phyloP scores from a whole-genome alignment of 371 early-diverging fungal genomes.

The Coelomomyces lativittatus region DNA sequence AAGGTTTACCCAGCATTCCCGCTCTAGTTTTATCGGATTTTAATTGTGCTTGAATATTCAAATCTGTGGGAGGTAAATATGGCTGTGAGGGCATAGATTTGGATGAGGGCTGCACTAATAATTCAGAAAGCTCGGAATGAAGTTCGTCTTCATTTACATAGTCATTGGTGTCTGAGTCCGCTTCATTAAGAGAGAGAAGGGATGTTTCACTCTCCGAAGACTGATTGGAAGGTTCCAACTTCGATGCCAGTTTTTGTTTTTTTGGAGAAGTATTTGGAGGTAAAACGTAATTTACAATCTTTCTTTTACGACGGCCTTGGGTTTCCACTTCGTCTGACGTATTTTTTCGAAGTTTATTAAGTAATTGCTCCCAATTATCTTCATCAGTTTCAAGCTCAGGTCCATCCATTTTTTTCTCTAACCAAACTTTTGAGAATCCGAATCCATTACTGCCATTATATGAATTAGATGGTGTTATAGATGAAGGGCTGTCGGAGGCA shows the following conservation, averaged over 20 bases:
- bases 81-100: too few relatives aligned
- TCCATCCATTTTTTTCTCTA: constrained; percentile 3
- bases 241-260: neutral
- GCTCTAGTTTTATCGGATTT: too few relatives aligned
- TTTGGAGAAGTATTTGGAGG: neutral
- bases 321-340: neutral
- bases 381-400: neutral
- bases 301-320: neutral
- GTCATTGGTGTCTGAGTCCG: neutral
- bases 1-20: too few relatives aligned
- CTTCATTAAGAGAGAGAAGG: neutral
- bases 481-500: neutral
- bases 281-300: neutral
- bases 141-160: neutral
- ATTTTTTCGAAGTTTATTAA: neutral
- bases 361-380: neutral
- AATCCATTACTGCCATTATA: constrained; percentile 16
- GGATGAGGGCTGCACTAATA: neutral
- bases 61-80: too few relatives aligned
- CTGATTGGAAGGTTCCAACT: neutral
- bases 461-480: constrained; percentile 7
- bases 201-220: too few relatives aligned
- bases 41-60: too few relatives aligned
- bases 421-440: constrained; percentile 13
- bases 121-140: neutral